These are phyloP conservation scores for Lactifluus pinguis DNA, from an alignment of 768 basidiomycete genomes.

Conservation along the genomic window DNA sequence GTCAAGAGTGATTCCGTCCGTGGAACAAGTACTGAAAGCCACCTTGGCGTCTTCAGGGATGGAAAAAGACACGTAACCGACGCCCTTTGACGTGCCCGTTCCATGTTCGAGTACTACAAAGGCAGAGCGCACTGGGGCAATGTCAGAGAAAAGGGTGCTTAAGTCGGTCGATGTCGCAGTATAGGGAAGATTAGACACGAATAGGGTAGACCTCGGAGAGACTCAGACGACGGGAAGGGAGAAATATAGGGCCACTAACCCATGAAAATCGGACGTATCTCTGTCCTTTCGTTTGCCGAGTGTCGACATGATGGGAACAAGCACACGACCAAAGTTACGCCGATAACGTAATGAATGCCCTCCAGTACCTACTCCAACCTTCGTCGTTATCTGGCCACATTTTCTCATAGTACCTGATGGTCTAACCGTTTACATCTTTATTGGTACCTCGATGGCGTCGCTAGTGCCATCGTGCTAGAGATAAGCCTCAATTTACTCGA, in stretches of 20 bases:
- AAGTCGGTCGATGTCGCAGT: conserved; percentile 85
- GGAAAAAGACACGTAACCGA: conserved; percentile 93
- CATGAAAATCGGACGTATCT: conserved; percentile 24
- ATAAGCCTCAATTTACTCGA: not conserved
- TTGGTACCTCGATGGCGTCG: not conserved
- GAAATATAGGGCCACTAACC: conserved; percentile 23
- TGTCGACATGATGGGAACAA: conserved; percentile 16
- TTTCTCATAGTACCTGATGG: not conserved
- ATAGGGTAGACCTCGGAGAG: conserved; percentile 63
- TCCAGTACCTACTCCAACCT: too few relatives aligned
- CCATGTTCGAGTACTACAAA: conserved; percentile 84
- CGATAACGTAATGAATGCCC: not conserved
- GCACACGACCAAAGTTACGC: too few relatives aligned
- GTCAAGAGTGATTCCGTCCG: conserved; percentile 55
- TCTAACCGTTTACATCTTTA: not conserved
- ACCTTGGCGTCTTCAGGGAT: conserved; percentile 80
- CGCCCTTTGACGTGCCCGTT: conserved; percentile 77
- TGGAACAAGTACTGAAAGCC: conserved; percentile 54
- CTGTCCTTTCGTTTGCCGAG: conserved; percentile 40
- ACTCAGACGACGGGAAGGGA: not conserved
- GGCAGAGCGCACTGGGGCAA: conserved; percentile 88
- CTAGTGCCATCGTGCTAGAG: not conserved
- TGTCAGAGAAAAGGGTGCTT: conserved; percentile 87
- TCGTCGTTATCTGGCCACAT: not conserved
- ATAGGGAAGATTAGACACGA: conserved; percentile 90